phyloP scores from a whole-genome alignment of 1,284 basidiomycete species.

The Agroathelia rolfsii region DNA sequence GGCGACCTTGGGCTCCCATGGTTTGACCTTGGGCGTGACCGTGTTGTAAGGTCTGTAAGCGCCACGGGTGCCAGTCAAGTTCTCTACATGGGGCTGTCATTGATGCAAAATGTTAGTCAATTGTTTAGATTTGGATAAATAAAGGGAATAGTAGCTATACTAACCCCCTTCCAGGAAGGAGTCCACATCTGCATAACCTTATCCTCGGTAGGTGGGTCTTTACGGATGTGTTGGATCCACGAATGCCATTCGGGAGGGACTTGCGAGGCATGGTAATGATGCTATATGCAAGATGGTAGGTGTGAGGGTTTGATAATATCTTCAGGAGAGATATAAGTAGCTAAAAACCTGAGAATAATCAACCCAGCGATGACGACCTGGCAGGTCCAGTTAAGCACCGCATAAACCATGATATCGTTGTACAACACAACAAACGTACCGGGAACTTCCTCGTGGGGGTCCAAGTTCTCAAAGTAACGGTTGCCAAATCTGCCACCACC shows the following conservation, averaged over 20 bases:
- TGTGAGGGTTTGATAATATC: constrained; percentile 2
- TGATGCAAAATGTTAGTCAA: constrained; percentile 5
- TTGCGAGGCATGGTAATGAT: constrained; percentile 84
- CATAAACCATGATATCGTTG: constrained; percentile 1
- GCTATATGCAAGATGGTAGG: constrained; percentile 28
- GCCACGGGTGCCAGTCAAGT: constrained; percentile 84
- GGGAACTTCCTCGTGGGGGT: constrained; percentile 77
- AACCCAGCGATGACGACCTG: constrained; percentile 90
- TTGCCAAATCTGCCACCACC: constrained; percentile 85
- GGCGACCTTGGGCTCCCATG: constrained; percentile 75
- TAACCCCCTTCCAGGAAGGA: constrained; percentile 77
- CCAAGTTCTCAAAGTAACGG: constrained; percentile 84
- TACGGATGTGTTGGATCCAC: constrained; percentile 87
- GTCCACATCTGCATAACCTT: constrained; percentile 54
- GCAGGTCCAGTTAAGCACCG: not conserved
- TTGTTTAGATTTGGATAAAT: constrained; percentile 2
- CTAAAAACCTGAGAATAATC: constrained; percentile 71
- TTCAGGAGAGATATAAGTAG: too few relatives aligned
- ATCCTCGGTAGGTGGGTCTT: constrained; percentile 71
- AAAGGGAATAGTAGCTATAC: constrained; percentile 21
- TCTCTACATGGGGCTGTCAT: constrained; percentile 71
- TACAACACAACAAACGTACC: constrained; percentile 36
- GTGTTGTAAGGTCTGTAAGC: constrained; percentile 87
- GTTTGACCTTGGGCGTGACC: constrained; percentile 65
- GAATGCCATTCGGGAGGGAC: constrained; percentile 92